Evolutionary conservation across 1,284 basidiomycete genomes (phyloP).

Genomic region (Tilletia setariae): DNA sequence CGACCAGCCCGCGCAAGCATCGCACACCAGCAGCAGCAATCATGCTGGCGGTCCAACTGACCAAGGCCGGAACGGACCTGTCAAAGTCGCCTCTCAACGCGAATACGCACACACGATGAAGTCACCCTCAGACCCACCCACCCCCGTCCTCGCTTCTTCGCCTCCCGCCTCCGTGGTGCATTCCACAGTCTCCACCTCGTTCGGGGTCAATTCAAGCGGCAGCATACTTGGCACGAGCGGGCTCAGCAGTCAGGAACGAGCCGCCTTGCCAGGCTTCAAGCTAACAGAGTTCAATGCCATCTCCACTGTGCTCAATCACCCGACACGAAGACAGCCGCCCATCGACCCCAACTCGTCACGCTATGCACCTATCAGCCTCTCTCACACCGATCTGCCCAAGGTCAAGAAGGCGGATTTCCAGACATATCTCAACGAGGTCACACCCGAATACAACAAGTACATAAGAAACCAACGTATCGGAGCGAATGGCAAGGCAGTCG

Average conservation of each 20-base stretch:
- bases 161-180: conserved; percentile 12
- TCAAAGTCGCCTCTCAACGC: background rate
- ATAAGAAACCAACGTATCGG: conserved; percentile 44
- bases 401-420: conserved; percentile 40
- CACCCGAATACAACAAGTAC: conserved; percentile 48
- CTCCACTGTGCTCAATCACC: conserved; percentile 51
- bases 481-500: conserved; percentile 28
- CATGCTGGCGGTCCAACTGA: too few species aligned
- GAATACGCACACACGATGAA: conserved; percentile 2
- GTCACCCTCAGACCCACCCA: conserved; percentile 4
- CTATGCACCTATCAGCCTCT: conserved; percentile 39
- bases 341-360: conserved; percentile 49
- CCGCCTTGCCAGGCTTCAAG: conserved; percentile 12
- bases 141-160: background rate
- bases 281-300: conserved; percentile 17
- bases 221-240: background rate
- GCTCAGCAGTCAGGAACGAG: background rate
- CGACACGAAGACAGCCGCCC: conserved; percentile 40
- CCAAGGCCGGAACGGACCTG: too few species aligned
- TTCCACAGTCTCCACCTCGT: conserved; percentile 7
- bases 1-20: too few species aligned
- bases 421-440: conserved; percentile 39
- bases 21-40: too few species aligned
- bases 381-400: conserved; percentile 39
- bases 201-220: background rate